Percentiles rank a stretch among this genome's conserved stretches.
These are phyloP conservation scores for Boletus vermiculosoides DNA, from an alignment of 768 basidiomycete genomes.

Conservation along the genomic window DNA sequence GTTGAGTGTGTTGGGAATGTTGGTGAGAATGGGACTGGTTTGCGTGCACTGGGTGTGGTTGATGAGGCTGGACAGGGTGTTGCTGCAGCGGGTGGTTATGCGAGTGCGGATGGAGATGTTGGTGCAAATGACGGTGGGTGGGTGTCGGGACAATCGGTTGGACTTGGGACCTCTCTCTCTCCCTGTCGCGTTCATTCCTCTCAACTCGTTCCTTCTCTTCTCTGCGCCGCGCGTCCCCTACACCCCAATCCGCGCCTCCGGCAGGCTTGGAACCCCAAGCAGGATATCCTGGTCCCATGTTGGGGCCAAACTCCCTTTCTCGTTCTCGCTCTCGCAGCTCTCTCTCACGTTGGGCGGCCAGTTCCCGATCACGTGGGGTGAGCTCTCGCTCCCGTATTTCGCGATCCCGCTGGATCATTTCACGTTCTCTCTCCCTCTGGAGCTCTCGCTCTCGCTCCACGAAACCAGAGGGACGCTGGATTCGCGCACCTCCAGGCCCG, in stretches of 20 bases:
- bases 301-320: conserved; percentile 29
- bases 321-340: conserved; percentile 23
- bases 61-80: conserved; percentile 19
- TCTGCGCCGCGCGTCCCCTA: conserved; percentile 35
- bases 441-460: conserved; percentile 34
- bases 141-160: conserved; percentile 23
- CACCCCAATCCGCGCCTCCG: conserved; percentile 32
- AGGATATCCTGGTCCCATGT: conserved; percentile 18
- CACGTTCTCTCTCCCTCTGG: conserved; percentile 27
- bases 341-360: conserved; percentile 23
- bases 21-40: conserved; percentile 33
- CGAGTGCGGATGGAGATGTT: conserved; percentile 33
- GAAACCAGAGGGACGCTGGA: conserved; percentile 24
- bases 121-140: conserved; percentile 34
- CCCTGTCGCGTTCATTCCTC: conserved; percentile 28
- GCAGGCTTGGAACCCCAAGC: conserved; percentile 35
- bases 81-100: conserved; percentile 37
- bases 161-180: conserved; percentile 31
- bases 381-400: conserved; percentile 26
- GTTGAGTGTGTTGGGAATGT: conserved; percentile 33
- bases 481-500: conserved; percentile 21
- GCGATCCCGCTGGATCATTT: conserved; percentile 30
- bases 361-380: conserved; percentile 22
- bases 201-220: conserved; percentile 34
- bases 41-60: conserved; percentile 29